phyloP scores from a whole-genome alignment of 2,329 filamentous ascomycete species.

The Cladosporium sp. region DNA sequence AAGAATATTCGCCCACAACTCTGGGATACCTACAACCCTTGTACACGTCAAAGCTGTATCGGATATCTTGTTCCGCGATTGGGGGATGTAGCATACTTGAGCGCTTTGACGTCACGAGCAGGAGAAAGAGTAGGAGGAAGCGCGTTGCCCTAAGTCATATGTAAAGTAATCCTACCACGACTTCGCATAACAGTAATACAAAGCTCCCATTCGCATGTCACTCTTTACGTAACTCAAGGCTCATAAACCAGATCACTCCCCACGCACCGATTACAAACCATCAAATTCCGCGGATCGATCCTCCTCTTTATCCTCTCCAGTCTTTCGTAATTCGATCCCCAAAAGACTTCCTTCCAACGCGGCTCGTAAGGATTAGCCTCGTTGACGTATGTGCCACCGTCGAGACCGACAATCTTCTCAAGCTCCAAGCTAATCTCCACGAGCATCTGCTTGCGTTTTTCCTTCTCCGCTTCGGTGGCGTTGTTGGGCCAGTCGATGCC shows the following conservation, averaged over 20 bases:
- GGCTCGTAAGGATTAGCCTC: constrained; percentile 6
- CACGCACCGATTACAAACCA: not conserved
- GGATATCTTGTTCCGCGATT: not conserved
- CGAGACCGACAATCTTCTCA: not conserved
- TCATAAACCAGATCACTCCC: not conserved
- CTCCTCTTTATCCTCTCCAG: constrained; percentile 1
- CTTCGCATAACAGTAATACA: too few species aligned
- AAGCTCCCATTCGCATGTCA: not conserved
- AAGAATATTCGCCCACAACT: not conserved
- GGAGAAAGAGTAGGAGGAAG: not conserved
- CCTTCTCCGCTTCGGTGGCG: not conserved
- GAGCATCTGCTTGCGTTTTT: not conserved
- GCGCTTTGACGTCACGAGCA: not conserved
- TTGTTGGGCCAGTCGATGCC: constrained; percentile 8
- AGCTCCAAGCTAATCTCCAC: not conserved
- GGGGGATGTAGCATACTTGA: too few species aligned
- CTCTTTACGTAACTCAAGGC: too few species aligned
- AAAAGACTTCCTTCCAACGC: constrained; percentile 1
- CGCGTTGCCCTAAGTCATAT: too few species aligned
- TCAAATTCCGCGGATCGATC: not conserved
- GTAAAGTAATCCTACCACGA: not conserved
- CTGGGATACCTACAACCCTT: not conserved
- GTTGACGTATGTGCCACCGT: not conserved
- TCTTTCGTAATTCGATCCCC: not conserved
- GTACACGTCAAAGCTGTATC: not conserved